These are phyloP conservation scores for Russula olivacea DNA, from an alignment of 768 basidiomycete species.

Conservation along the genomic window DNA sequence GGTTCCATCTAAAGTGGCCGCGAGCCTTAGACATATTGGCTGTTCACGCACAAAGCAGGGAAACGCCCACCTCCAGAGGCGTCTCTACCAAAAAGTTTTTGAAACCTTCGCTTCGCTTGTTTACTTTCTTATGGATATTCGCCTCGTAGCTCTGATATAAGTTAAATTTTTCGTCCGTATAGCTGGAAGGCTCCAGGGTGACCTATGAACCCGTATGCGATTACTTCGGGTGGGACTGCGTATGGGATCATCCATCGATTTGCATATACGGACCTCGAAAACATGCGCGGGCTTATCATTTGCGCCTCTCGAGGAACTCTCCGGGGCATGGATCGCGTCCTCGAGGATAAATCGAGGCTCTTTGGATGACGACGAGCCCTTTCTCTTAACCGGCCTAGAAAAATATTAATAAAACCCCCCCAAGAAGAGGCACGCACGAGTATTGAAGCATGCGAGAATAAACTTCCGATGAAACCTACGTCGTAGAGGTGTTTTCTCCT, in stretches of 20 bases:
- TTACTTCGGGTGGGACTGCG: neutral
- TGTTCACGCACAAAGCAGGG: neutral
- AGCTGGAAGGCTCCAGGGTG: conserved; percentile 68
- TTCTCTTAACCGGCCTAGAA: neutral
- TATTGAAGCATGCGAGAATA: neutral
- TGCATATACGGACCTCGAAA: conserved; percentile 48
- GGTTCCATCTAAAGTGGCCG: conserved; percentile 41
- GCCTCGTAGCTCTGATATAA: conserved; percentile 75
- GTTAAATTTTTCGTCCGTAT: conserved; percentile 71
- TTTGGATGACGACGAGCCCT: conserved; percentile 1
- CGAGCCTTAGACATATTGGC: neutral
- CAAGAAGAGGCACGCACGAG: neutral
- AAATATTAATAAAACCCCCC: neutral
- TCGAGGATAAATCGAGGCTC: conserved; percentile 37
- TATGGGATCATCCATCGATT: neutral
- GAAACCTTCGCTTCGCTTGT: conserved; percentile 50
- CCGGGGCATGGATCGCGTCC: conserved; percentile 51
- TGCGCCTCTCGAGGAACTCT: conserved; percentile 35
- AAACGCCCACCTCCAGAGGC: conserved; percentile 57
- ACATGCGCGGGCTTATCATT: conserved; percentile 38
- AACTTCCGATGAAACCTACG: conserved; percentile 9
- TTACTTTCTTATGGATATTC: conserved; percentile 66
- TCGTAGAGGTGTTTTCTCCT: conserved; percentile 27
- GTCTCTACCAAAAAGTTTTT: conserved; percentile 71
- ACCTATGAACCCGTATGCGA: conserved; percentile 42